phyloP scores from a whole-genome alignment of 805 yeast species.

The Candida khao-thaluensis region DNA sequence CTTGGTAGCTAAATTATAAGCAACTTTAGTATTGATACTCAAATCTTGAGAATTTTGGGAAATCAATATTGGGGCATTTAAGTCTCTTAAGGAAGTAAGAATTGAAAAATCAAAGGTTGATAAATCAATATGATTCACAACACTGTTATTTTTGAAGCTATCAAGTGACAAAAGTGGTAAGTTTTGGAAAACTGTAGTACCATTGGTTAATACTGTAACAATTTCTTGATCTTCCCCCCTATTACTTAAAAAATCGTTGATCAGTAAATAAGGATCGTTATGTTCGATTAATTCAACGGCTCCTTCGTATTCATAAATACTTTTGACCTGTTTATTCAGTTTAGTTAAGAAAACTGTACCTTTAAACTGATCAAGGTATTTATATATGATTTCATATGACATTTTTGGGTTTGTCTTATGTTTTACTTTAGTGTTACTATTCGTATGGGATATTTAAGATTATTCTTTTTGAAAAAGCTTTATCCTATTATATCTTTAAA shows the following conservation, averaged over 20 bases:
- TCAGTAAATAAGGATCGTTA: conserved; percentile 54
- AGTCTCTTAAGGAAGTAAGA: conserved; percentile 71
- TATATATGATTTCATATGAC: conserved; percentile 24
- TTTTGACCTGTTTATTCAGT: conserved; percentile 33
- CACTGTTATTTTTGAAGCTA: conserved; percentile 37
- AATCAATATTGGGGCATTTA: conserved; percentile 60
- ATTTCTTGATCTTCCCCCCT: conserved; percentile 6
- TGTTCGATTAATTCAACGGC: conserved; percentile 28
- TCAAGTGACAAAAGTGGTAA: conserved; percentile 56
- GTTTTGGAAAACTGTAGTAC: conserved; percentile 52
- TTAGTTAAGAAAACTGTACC: conserved; percentile 45
- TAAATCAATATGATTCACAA: conserved; percentile 63
- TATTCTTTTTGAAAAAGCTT: no score
- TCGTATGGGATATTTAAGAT: no score
- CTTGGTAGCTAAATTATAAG: conserved; percentile 55
- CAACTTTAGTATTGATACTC: conserved; percentile 52
- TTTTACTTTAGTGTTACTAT: not conserved
- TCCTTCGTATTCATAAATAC: conserved; percentile 2
- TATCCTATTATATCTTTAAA: not conserved
- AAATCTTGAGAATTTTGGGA: conserved; percentile 58
- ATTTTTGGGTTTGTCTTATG: conserved; percentile 1
- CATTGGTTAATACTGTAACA: conserved; percentile 51
- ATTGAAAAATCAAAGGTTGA: conserved; percentile 63
- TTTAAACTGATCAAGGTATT: conserved; percentile 24
- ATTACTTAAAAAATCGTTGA: conserved; percentile 31